phyloP scores from a whole-genome alignment of 2,329 filamentous ascomycete genomes.

The Beauveria brongniartii region DNA sequence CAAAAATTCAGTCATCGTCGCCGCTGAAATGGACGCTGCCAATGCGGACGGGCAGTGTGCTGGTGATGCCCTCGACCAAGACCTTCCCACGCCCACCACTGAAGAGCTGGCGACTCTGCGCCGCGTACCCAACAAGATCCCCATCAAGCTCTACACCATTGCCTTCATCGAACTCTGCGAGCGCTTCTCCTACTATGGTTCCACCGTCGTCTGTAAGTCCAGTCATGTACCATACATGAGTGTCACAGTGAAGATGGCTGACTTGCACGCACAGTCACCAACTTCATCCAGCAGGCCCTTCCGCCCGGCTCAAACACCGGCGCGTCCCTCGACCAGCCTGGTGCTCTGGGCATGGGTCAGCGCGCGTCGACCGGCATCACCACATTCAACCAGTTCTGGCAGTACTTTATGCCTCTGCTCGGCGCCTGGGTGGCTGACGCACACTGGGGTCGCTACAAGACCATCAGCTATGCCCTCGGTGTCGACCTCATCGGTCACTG shows the following conservation, averaged over 20 bases:
- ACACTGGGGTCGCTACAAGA: constrained; percentile 61
- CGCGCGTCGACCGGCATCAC: constrained; percentile 38
- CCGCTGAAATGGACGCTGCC: not conserved
- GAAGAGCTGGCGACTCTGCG: constrained; percentile 44
- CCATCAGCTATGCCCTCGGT: constrained; percentile 54
- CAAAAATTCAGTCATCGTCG: constrained; percentile 3
- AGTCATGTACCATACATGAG: constrained; percentile 28
- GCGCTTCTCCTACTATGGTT: constrained; percentile 66
- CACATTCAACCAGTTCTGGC: constrained; percentile 50
- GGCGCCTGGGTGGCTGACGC: constrained; percentile 44
- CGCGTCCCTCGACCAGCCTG: constrained; percentile 34
- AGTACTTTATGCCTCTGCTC: constrained; percentile 50
- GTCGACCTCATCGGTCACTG: constrained; percentile 57
- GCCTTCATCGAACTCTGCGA: constrained; percentile 64
- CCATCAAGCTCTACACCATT: constrained; percentile 52
- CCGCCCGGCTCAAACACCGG: constrained; percentile 48
- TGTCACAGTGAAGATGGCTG: not conserved
- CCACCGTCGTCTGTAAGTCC: constrained; percentile 53
- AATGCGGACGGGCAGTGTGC: not conserved
- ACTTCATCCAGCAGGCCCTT: constrained; percentile 54
- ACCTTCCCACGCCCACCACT: constrained; percentile 32
- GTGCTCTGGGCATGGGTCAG: constrained; percentile 51
- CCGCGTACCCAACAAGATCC: constrained; percentile 49
- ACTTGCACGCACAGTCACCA: constrained; percentile 33
- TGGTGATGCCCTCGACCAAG: not conserved